phyloP scores from a whole-genome alignment of 2,329 filamentous ascomycete genomes.

The Emericellopsis atlantica region DNA sequence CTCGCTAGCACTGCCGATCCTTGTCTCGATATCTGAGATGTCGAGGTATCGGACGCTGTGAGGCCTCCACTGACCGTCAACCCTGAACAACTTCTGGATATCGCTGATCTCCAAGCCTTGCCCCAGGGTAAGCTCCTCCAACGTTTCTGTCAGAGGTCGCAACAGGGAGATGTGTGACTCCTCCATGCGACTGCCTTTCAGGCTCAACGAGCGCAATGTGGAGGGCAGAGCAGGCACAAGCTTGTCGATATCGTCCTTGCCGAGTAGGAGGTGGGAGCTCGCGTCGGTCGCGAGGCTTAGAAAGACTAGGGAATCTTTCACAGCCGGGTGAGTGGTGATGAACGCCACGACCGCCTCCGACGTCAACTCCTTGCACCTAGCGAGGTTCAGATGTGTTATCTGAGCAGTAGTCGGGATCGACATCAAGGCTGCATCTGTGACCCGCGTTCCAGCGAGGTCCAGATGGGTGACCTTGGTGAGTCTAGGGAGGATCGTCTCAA shows the following conservation, averaged over 20 bases:
- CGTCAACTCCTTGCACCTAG: slow-evolving; percentile 60
- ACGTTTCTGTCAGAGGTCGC: slow-evolving; percentile 48
- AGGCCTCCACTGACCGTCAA: slow-evolving; percentile 25
- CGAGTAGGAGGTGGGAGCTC: slow-evolving; percentile 59
- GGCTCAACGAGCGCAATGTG: slow-evolving; percentile 59
- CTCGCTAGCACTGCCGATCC: slow-evolving; percentile 45
- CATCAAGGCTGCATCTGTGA: slow-evolving; percentile 58
- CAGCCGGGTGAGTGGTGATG: slow-evolving; percentile 57
- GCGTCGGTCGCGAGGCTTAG: slow-evolving; percentile 63
- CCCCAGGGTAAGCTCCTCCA: slow-evolving; percentile 67
- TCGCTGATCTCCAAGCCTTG: slow-evolving; percentile 53
- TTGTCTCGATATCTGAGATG: slow-evolving; percentile 48
- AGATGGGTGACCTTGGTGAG: slow-evolving; percentile 60
- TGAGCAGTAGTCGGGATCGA: slow-evolving; percentile 59
- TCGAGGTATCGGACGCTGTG: slow-evolving; percentile 64
- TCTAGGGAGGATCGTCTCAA: slow-evolving; percentile 60
- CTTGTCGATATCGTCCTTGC: slow-evolving; percentile 48
- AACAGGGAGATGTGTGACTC: slow-evolving; percentile 51
- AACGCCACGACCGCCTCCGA: slow-evolving; percentile 58
- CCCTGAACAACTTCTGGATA: slow-evolving; percentile 50
- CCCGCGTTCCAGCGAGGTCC: slow-evolving; percentile 65
- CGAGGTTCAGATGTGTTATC: slow-evolving; percentile 67
- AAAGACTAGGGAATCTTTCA: slow-evolving; percentile 49
- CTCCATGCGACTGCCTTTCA: slow-evolving; percentile 63
- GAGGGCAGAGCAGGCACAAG: slow-evolving; percentile 54